These are phyloP conservation scores for Penicillium sp. DNA, from an alignment of 2,329 filamentous ascomycete species.

Conservation along the genomic window DNA sequence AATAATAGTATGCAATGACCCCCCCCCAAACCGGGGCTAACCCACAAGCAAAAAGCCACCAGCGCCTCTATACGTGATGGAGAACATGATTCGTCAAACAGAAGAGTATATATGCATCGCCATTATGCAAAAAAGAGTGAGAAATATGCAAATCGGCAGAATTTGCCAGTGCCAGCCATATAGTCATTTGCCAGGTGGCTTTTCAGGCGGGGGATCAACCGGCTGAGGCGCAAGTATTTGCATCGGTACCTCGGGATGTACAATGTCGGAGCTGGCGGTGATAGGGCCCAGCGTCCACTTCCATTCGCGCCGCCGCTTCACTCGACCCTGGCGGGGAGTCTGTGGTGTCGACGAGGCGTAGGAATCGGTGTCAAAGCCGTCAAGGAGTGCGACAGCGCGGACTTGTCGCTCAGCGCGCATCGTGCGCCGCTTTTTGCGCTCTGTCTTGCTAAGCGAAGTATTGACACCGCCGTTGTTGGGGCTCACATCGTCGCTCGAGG, in stretches of 20 bases:
- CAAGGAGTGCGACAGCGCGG: slow-evolving; percentile 45
- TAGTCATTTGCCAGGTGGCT: not conserved
- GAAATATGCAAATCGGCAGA: not conserved
- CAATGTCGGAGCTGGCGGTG: slow-evolving; percentile 19
- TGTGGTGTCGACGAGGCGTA: slow-evolving; percentile 51
- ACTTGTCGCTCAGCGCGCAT: slow-evolving; percentile 42
- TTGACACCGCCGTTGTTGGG: slow-evolving; percentile 15
- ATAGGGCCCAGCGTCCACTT: slow-evolving; percentile 60
- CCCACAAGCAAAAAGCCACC: slow-evolving; percentile 10
- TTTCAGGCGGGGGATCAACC: slow-evolving; percentile 2
- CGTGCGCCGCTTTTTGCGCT: slow-evolving; percentile 46
- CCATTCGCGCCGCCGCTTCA: slow-evolving; percentile 60
- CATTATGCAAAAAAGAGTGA: slow-evolving; percentile 14
- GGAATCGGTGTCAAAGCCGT: slow-evolving; percentile 52
- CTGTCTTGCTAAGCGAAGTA: slow-evolving; percentile 20
- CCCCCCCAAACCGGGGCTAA: not conserved
- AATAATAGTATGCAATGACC: not conserved
- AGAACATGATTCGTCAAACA: slow-evolving; percentile 26
- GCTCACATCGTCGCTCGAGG: slow-evolving; percentile 39
- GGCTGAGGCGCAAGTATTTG: slow-evolving; percentile 4
- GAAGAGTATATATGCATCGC: slow-evolving; percentile 20
- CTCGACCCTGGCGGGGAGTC: slow-evolving; percentile 57
- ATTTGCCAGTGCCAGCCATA: not conserved
- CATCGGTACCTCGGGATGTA: slow-evolving; percentile 9
- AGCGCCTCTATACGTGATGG: slow-evolving; percentile 24